phyloP scores from a whole-genome alignment of 1,284 basidiomycete species.

The Bjerkandera adusta region DNA sequence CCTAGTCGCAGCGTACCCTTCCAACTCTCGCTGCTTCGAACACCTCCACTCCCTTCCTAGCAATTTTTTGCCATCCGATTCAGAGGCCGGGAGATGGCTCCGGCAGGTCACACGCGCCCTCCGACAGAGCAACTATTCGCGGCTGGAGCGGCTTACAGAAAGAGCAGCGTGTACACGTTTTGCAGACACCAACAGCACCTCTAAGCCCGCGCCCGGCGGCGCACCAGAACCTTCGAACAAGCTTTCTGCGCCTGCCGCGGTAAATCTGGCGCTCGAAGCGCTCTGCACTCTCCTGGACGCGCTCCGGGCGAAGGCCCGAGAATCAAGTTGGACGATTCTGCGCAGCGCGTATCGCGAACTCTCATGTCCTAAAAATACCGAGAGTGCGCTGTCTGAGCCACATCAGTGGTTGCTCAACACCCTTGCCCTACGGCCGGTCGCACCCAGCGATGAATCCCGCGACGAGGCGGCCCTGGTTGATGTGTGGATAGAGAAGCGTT shows the following conservation, averaged over 20 bases:
- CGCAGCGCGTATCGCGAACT: constrained; percentile 66
- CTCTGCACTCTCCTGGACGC: constrained; percentile 42
- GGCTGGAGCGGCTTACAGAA: constrained; percentile 42
- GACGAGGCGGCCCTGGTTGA: constrained; percentile 29
- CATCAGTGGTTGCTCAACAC: constrained; percentile 51
- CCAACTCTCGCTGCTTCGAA: constrained; percentile 51
- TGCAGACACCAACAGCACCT: neutral
- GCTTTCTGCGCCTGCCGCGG: constrained; percentile 20
- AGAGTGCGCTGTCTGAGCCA: constrained; percentile 31
- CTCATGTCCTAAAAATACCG: constrained; percentile 35
- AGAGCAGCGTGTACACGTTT: constrained; percentile 19
- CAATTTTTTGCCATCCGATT: constrained; percentile 28
- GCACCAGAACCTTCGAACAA: neutral
- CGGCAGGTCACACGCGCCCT: constrained; percentile 42
- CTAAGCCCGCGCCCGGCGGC: neutral
- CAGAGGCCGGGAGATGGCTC: constrained; percentile 45
- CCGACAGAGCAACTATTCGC: constrained; percentile 49
- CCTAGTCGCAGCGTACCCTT: constrained; percentile 55
- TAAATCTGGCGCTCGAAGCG: constrained; percentile 38
- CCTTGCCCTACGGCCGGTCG: constrained; percentile 34
- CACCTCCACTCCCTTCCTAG: constrained; percentile 41
- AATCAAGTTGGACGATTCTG: constrained; percentile 57
- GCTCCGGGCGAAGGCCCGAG: constrained; percentile 48
- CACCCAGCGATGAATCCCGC: neutral
- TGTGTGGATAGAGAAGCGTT: constrained; percentile 49